Evolutionary conservation across 2,329 filamentous ascomycete species (phyloP), one percentile per base, ranked within the genome.

Genomic region (Fusarium illudens): DNA sequence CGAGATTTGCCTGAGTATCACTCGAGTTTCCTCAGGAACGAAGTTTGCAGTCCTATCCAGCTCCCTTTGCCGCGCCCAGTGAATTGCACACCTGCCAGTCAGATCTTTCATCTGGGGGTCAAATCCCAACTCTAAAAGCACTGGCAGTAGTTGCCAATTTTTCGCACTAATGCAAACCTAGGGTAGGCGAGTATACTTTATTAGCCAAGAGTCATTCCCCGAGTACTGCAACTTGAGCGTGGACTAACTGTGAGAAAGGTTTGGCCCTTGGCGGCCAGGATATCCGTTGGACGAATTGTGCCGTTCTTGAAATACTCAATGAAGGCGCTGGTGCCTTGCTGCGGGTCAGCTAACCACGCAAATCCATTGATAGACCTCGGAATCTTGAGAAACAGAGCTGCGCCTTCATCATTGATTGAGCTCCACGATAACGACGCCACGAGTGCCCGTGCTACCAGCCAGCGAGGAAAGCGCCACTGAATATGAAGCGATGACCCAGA

Each of bases 271-370:
- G 30, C 17, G n/a, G 1, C 17, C 6, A 49, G 3, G 25, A 49
- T 49, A 20, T 49, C 44, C 1, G 44, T 30, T 4, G 44, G 12
- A 30, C 17, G 25, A 49, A 49, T 30, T 6, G 2, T 19, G 25
- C 44, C 44, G 8, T 9, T 2, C 25, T 4, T 2, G 11, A 48
- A 30, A 19, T 2, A 9, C 0, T 20, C 11, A 4, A 19, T 13
- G 27, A 48, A 17, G n/a, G 25, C 11, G 11, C 8, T 25, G 6
- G 8, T 0, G 20, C 13, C 17, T 2, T 20, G 19, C 19, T 37
- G 20, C n/a, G 5, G 4, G 0, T 1, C 4, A 4, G 10, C 2
- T 3, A 44, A 10, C 20, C 42, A 46, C 10, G 0, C 0, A 3
- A 29, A 7, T 19, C 12, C n/a, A 11, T 4, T 10, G 3, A 48